Evolutionary conservation across 805 yeast genomes (phyloP), one percentile per base, ranked within the genome.

Genomic region (Blastobotrys chiropterorum): DNA sequence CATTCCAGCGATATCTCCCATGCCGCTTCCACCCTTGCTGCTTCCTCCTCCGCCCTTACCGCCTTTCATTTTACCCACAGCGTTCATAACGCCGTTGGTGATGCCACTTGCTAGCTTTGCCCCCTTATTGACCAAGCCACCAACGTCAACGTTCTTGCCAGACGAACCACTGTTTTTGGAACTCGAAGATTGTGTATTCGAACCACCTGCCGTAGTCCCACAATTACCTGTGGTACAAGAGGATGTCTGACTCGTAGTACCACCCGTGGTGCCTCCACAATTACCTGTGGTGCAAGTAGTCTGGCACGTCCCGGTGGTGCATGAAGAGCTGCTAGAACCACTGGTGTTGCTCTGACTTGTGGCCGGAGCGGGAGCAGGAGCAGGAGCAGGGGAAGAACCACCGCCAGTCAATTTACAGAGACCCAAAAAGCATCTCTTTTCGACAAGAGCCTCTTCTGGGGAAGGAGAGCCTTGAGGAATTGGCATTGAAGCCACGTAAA

Each of bases 331-430:
- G 11, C 34, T 26, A 11, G 34, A 26, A 26, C 34, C 34, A 11
- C 34, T 26, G 5, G 34, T 26, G 34, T 26, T 45, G 16, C 47
- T 38, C 15, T 26, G 19, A 26, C 39, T 45, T 3, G 34, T 45
- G 21, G 34, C 20, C 6, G 47, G 34, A 7, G 34, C 47, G n/a
- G 34, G 30, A 45, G 40, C 47, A 26, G 34, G 34, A 45, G 47
- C 47, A n/a, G 47, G 47, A 45, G 39, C 19, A 14, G 47, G 22
- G 6, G 26, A 31, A 22, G 31, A 21, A 7, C 31, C 21, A 3
- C 47, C 47, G 6, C 47, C 47, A 26, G 34, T 26, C 34, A 26
- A 11, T 6, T 34, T 26, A 11, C 34, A 26, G 34, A 26, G 34
- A 11, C 34, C 34, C 11, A 26, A 26, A 11, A 26, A 26, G 11